Evolutionary conservation across 306 rosid species (phyloP), one percentile per base, ranked within the genome.

Genomic region (Quercus engelmannii): DNA sequence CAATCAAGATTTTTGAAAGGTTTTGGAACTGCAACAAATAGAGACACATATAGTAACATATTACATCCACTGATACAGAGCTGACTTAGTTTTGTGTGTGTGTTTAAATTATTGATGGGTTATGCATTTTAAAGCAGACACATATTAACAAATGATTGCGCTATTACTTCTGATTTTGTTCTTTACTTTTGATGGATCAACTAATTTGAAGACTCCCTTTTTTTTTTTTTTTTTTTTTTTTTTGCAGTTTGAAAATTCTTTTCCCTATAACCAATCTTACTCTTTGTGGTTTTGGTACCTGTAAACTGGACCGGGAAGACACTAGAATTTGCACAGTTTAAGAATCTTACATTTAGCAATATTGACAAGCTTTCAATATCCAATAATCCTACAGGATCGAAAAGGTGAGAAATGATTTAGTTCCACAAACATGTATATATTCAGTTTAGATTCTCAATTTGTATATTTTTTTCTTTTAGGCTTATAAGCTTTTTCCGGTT

Each of bases 281-380:
- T 80, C 79, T 92, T 92, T 57, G 61, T 67, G 71, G 90, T 91
- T 81, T 85, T 94, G 94, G 93, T 92, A 75, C 98, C 98, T 21
- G 87, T 92, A 65, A 91, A 94, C 78, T 90, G 83, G 92, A 88
- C 87, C 0, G 93, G 94, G n/a, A 78, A 84, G 4, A 85, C 89
- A 15, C 71, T 94, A 84, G 89, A 85, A 11, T 74, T 92, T 82
- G 84, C 83, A 19, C 26, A n/a, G 21, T 78, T 62, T 59, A 86
- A 90, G 49, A 80, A 72, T 62, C 84, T 92, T 84, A 70, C 79
- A 58, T 94, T 80, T 74, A 92, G 91, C 84, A 10, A 85, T 78
- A 90, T 92, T 15, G 98, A 94, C 87, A 94, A 87, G 81, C 89
- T 94, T 79, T 94, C 97, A 30, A 88, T 94, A 86, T 94, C 97